These are phyloP conservation scores for Baorangia bicolor DNA, from an alignment of 768 basidiomycete species.

Conservation along the genomic window DNA sequence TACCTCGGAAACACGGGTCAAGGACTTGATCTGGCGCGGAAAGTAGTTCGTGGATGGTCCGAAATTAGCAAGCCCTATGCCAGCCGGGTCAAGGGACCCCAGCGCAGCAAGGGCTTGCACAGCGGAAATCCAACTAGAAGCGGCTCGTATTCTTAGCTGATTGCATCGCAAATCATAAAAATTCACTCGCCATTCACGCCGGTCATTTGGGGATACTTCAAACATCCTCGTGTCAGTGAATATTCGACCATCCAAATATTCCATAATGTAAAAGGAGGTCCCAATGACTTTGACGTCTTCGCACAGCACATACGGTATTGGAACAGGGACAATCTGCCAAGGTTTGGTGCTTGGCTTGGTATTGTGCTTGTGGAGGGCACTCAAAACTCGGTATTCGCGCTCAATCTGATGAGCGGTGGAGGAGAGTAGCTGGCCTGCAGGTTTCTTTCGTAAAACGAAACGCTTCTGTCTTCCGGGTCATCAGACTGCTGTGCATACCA, in stretches of 20 bases:
- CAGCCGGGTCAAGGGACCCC: slow-evolving; percentile 58
- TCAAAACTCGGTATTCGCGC: slow-evolving; percentile 83
- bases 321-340: slow-evolving; percentile 71
- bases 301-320: slow-evolving; percentile 80
- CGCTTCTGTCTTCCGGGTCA: slow-evolving; percentile 43
- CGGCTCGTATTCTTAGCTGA: background rate
- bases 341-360: slow-evolving; percentile 45
- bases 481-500: slow-evolving; percentile 1
- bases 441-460: slow-evolving; percentile 92
- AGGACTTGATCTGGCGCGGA: slow-evolving; percentile 88
- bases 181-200: slow-evolving; percentile 65
- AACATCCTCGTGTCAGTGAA: slow-evolving; percentile 85
- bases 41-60: slow-evolving; percentile 82
- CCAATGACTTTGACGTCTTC: slow-evolving; percentile 76
- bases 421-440: slow-evolving; percentile 82
- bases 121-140: slow-evolving; percentile 72
- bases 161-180: background rate
- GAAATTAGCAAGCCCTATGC: slow-evolving; percentile 67
- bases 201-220: slow-evolving; percentile 57
- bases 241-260: slow-evolving; percentile 90
- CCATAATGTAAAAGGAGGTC: slow-evolving; percentile 95
- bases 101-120: slow-evolving; percentile 69
- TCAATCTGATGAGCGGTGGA: slow-evolving; percentile 94
- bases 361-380: slow-evolving; percentile 77
- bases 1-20: slow-evolving; percentile 75